These are phyloP conservation scores for Vanilla planifolia DNA, from an alignment of 106 monocot species.

Conservation along the genomic window DNA sequence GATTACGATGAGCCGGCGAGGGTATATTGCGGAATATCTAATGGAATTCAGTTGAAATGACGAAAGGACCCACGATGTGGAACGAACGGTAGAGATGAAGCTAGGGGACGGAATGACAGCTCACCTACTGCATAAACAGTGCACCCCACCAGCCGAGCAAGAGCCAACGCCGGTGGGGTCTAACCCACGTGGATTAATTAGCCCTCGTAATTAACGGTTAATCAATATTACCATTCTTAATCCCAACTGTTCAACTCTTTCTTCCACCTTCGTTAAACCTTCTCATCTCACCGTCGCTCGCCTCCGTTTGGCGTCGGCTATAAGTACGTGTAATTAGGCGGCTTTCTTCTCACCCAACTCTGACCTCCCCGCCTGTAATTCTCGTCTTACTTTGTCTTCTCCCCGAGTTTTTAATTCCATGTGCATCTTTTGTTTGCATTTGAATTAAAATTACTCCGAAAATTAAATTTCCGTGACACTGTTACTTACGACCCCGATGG, in stretches of 20 bases:
- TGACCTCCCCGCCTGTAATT: too few species aligned
- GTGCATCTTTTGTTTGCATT: background rate
- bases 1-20: too few species aligned
- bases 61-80: too few species aligned
- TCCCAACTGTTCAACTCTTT: background rate
- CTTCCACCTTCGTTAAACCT: background rate
- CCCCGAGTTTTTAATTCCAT: background rate
- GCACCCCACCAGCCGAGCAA: background rate
- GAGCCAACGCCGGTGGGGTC: constrained; percentile 1
- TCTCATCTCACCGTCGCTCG: too few species aligned
- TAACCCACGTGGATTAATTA: background rate
- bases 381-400: background rate
- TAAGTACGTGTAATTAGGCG: background rate
- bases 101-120: background rate
- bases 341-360: background rate
- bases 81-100: background rate
- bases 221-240: background rate
- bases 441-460: constrained; percentile 6
- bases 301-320: too few species aligned
- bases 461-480: background rate
- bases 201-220: background rate
- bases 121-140: constrained; percentile 1
- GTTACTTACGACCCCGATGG: background rate
- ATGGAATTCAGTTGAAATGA: too few species aligned
- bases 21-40: too few species aligned